A percentile compares a stretch with the other conserved stretches of the same genome.
Evolutionary conservation across 306 rosid genomes (phyloP).

Genomic region (Vigna angularis): DNA sequence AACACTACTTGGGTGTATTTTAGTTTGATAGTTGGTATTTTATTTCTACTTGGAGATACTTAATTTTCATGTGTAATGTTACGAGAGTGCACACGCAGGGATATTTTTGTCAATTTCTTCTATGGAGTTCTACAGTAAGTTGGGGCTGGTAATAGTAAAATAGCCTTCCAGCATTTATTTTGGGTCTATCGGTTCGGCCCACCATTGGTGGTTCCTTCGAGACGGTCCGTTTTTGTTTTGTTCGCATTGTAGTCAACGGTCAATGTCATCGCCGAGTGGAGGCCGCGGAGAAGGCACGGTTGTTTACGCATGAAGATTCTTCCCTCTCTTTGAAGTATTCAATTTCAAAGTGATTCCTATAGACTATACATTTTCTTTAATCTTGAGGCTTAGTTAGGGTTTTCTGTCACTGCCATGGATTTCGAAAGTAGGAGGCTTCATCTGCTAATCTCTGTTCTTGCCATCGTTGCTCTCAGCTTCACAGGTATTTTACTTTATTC

Average conservation of each 20-base stretch:
- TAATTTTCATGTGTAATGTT: too few species aligned
- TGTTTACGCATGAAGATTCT: conserved; percentile 1
- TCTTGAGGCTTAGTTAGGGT: conserved; percentile 8
- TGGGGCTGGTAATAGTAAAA: too few species aligned
- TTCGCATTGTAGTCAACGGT: conserved; percentile 30
- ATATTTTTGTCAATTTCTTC: too few species aligned
- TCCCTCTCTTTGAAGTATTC: conserved; percentile 38
- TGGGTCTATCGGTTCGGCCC: neutral
- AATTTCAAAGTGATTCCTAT: neutral
- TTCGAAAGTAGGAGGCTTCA: conserved; percentile 59
- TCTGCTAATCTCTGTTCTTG: conserved; percentile 49
- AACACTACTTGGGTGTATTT: too few species aligned
- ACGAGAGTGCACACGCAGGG: too few species aligned
- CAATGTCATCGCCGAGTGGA: conserved; percentile 25
- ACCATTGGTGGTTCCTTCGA: neutral
- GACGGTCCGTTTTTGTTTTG: neutral
- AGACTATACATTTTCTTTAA: neutral
- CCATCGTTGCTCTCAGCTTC: conserved; percentile 68
- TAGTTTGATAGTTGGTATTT: too few species aligned
- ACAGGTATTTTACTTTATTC: conserved; percentile 54
- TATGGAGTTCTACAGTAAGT: too few species aligned
- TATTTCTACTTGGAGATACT: too few species aligned
- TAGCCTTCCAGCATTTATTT: too few species aligned
- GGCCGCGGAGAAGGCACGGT: conserved; percentile 20
- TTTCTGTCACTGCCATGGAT: conserved; percentile 55